These are phyloP conservation scores for Stereocaulon alpinum DNA, from an alignment of 495 filamentous ascomycete species.

Conservation along the genomic window DNA sequence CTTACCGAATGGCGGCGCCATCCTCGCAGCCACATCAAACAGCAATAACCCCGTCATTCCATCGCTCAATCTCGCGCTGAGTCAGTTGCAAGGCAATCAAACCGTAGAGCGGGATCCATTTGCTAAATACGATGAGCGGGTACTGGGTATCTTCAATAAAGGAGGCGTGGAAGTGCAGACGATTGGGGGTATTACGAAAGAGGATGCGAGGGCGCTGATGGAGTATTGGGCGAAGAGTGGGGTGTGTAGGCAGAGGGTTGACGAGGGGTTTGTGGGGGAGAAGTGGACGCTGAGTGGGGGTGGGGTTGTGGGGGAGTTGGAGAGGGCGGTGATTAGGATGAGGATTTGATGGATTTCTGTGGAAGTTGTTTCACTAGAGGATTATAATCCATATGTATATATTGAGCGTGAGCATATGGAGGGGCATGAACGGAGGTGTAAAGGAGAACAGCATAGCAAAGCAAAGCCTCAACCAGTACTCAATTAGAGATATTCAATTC, in stretches of 20 bases:
- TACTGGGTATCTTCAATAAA: constrained; percentile 40
- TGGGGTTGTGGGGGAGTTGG: constrained; percentile 78
- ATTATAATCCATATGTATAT: too few relatives aligned
- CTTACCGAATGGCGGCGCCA: constrained; percentile 67
- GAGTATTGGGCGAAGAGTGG: constrained; percentile 92
- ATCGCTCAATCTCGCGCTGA: constrained; percentile 55
- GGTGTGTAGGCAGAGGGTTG: constrained; percentile 56
- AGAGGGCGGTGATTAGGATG: constrained; percentile 49
- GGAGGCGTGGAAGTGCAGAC: constrained; percentile 41
- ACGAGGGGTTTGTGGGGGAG: constrained; percentile 65
- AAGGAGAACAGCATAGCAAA: neutral
- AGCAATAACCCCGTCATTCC: constrained; percentile 53
- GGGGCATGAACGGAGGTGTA: neutral
- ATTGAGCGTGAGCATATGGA: neutral
- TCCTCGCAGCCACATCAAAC: constrained; percentile 61
- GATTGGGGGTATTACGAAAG: constrained; percentile 55
- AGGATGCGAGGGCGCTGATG: constrained; percentile 69
- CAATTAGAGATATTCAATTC: too few relatives aligned
- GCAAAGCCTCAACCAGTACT: neutral
- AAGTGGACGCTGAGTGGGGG: constrained; percentile 74
- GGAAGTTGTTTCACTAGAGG: too few relatives aligned
- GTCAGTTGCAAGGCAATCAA: constrained; percentile 35
- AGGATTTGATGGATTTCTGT: constrained; percentile 17
- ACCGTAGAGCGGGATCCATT: constrained; percentile 43
- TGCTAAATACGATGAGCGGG: constrained; percentile 55